Conservation (phyloP, 495 filamentous ascomycete genomes). For the Glonium stellatum region DNA sequence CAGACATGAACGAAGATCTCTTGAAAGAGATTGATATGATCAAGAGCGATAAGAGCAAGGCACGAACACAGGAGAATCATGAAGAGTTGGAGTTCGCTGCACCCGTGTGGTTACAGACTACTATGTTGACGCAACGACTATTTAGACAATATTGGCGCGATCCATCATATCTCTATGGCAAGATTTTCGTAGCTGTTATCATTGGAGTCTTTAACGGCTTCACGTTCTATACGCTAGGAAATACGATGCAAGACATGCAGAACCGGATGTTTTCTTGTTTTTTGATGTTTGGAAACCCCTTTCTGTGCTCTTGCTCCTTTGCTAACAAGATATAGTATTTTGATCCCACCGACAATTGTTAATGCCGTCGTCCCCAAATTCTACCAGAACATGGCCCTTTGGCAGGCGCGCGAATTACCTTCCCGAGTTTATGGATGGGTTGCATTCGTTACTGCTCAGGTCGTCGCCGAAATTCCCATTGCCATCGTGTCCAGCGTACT, state of each 20-base stretch:
- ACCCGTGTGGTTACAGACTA: constrained; percentile 44
- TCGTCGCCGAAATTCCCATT: constrained; percentile 32
- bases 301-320: constrained; percentile 73
- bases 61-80: too few species aligned
- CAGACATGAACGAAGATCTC: constrained; percentile 25
- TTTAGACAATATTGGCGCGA: constrained; percentile 86
- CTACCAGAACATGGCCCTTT: constrained; percentile 82
- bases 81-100: too few species aligned
- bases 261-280: constrained; percentile 55
- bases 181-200: too few species aligned
- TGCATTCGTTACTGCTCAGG: constrained; percentile 48
- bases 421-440: constrained; percentile 79
- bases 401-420: constrained; percentile 78
- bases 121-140: constrained; percentile 6
- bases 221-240: too few species aligned
- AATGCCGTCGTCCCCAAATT: constrained; percentile 70
- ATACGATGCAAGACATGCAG: too few species aligned
- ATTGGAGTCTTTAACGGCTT: constrained; percentile 13
- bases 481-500: constrained; percentile 52
- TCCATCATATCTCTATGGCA: constrained; percentile 74
- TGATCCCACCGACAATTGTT: too few species aligned
- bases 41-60: too few species aligned
- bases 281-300: constrained; percentile 73
- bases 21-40: too few species aligned
- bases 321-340: too few species aligned